Conservation (phyloP, 2,329 filamentous ascomycete genomes). For the Ceratocystis destructans region DNA sequence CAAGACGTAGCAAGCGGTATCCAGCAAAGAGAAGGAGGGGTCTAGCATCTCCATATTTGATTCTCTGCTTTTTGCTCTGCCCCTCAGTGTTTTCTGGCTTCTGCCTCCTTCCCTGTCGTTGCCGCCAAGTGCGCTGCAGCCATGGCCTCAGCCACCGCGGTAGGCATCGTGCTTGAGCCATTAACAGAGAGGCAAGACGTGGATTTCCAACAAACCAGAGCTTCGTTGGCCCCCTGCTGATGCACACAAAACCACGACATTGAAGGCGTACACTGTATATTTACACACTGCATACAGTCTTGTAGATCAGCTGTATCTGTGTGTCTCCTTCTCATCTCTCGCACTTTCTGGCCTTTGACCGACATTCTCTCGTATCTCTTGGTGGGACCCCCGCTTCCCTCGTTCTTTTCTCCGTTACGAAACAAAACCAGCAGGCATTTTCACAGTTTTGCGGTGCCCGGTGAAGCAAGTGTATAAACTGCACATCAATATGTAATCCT, state of each 20-base stretch:
- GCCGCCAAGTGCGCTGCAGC: neutral
- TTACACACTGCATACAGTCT: neutral
- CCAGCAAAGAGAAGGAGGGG: no score
- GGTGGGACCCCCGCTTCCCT: neutral
- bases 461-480: neutral
- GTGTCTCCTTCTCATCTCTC: neutral
- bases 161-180: neutral
- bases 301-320: neutral
- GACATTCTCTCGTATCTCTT: neutral
- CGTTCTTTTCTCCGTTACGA: neutral
- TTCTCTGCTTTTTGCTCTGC: no score
- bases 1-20: neutral
- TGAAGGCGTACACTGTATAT: neutral
- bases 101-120: no score
- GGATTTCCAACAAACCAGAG: neutral
- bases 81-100: no score
- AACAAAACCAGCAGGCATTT: neutral
- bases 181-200: neutral
- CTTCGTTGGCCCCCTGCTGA: neutral
- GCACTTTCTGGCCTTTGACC: neutral
- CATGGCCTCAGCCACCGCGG: neutral
- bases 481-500: neutral
- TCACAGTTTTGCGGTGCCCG: neutral
- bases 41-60: no score
- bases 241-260: neutral